Evolutionary conservation across 345 rosid genomes (phyloP), one percentile per base, ranked within the genome.

Genomic region (Stellera chamaejasme): DNA sequence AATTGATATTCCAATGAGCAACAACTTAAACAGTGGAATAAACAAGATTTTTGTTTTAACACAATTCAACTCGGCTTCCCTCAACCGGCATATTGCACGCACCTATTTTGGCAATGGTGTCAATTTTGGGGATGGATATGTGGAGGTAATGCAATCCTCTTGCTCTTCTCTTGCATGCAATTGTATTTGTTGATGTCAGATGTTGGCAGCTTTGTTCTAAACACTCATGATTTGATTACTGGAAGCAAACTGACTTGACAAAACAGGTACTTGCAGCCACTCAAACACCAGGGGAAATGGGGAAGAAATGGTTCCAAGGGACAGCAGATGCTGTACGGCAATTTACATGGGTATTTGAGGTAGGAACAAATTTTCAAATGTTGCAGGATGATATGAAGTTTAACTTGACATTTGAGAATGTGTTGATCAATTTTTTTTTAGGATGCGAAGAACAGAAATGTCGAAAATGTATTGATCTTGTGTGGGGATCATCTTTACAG

Each of bases 311-410:
- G 96, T 89, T 85, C 66, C 89, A 89, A 81, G 96, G 96, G 71
- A 89, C 96, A 42, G 94, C 96, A 26, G 96, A 89, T 71, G 96
- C 96, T 70, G 96, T 89, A 42, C 81, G 96, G 82, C 78, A 85
- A 64, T 89, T 89, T 66, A 63, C 47, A 36, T 85, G 96, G 94
- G 91, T 89, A 52, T 89, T 89, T 77, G 94, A 89, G 96, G 97
- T 83, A 48, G 26, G 57, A 47, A 43, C 59, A 16, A 11, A 28
- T 3, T 42, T 56, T 32, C 7, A 32, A 32, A 4, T 32, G 7
- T 23, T 55, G 8, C 12, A 15, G 27, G 11, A 8, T 25, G 54
- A 11, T 11, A 11, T 46, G 36, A 48, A 44, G 14, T 49, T 16
- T 10, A 45, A 26, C 12, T 27, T 15, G 43, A 12, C 6, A 13